Evolutionary conservation across 2,329 filamentous ascomycete genomes (phyloP).

Genomic region (Fusarium virguliforme): DNA sequence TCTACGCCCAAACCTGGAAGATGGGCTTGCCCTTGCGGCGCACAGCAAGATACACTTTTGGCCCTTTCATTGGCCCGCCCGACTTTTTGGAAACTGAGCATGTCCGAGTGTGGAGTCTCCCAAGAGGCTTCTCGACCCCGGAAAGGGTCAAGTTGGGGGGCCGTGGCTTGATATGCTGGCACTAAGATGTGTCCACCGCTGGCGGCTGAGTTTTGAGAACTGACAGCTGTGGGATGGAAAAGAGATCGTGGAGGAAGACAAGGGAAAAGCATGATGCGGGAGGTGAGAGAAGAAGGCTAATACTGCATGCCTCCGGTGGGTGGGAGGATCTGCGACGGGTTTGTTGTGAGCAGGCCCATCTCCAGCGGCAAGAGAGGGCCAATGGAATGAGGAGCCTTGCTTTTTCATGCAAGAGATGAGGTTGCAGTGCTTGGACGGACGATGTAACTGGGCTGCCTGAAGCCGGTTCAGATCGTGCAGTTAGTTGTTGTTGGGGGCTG

Average conservation of each 20-base stretch:
- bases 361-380: slow-evolving; percentile 9
- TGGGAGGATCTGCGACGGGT: background rate
- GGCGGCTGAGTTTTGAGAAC: slow-evolving; percentile 15
- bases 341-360: slow-evolving; percentile 10
- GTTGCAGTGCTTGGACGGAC: slow-evolving; percentile 30
- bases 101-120: slow-evolving; percentile 27
- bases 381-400: background rate
- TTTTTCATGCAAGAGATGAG: background rate
- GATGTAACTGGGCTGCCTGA: slow-evolving; percentile 29
- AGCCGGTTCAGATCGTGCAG: slow-evolving; percentile 35
- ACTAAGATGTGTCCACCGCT: background rate
- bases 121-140: slow-evolving; percentile 12
- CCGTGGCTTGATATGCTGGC: slow-evolving; percentile 16
- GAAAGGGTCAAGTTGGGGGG: slow-evolving; percentile 25
- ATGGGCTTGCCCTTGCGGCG: slow-evolving; percentile 9
- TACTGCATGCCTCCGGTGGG: slow-evolving; percentile 6
- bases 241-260: background rate
- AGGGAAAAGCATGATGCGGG: background rate
- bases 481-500: background rate
- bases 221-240: slow-evolving; percentile 1
- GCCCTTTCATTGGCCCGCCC: slow-evolving; percentile 23
- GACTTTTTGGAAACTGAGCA: slow-evolving; percentile 19
- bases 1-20: slow-evolving; percentile 8
- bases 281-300: slow-evolving; percentile 34
- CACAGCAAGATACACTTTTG: slow-evolving; percentile 5